These are phyloP conservation scores for Gaultheria prostrata DNA, from an alignment of 148 eudicot genomes.

Conservation along the genomic window DNA sequence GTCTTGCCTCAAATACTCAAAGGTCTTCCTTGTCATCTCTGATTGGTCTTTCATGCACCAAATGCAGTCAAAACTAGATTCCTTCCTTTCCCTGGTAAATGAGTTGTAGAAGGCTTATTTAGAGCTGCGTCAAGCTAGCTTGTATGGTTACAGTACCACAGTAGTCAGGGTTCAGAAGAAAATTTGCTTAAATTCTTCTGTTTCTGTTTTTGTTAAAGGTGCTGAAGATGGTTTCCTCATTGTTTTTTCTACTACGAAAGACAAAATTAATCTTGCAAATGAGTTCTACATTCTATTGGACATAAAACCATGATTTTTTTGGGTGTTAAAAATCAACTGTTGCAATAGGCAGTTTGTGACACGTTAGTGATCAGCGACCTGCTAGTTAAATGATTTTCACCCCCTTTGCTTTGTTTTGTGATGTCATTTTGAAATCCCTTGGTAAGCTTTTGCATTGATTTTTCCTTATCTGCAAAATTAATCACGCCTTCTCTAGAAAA, in stretches of 20 bases:
- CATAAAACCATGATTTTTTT: not conserved
- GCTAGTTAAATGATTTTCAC: not conserved
- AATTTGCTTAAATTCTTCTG: not conserved
- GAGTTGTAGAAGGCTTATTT: too few relatives aligned
- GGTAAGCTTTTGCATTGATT: not conserved
- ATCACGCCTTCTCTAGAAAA: not conserved
- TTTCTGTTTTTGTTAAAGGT: not conserved
- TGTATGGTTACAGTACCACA: not conserved
- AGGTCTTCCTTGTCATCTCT: not conserved
- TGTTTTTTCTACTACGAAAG: not conserved
- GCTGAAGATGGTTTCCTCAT: not conserved
- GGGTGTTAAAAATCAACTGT: not conserved
- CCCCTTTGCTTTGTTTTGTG: not conserved
- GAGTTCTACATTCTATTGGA: not conserved
- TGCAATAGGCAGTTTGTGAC: not conserved
- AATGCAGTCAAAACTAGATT: too few relatives aligned
- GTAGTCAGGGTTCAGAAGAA: not conserved
- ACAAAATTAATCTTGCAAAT: not conserved
- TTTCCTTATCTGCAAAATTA: not conserved
- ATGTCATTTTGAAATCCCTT: not conserved
- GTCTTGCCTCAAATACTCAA: too few relatives aligned
- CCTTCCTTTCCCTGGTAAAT: too few relatives aligned
- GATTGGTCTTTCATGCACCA: not conserved
- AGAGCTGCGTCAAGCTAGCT: not conserved
- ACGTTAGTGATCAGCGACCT: not conserved